Percentiles rank a stretch among this genome's conserved stretches.
These are phyloP conservation scores for Gracilaria gracilis DNA, from an alignment of 23 red algal genomes.

Conservation along the genomic window DNA sequence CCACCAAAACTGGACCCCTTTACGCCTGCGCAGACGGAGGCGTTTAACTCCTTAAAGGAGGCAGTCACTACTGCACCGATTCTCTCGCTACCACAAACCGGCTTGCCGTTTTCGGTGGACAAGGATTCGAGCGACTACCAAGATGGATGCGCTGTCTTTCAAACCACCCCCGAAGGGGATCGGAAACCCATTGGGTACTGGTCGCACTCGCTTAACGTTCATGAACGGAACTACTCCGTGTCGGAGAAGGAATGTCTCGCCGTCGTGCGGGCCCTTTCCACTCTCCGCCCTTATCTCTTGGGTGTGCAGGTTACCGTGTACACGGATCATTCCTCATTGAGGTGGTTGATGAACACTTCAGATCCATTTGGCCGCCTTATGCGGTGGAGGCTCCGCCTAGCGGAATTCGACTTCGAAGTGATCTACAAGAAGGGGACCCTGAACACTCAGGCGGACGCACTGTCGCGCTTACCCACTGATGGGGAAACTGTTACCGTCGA, in stretches of 20 bases:
- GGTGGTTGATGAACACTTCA: not conserved
- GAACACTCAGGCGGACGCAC: constrained; percentile 25
- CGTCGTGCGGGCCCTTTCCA: not conserved
- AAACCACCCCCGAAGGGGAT: not conserved
- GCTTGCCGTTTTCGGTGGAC: not conserved
- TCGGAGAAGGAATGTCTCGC: not conserved
- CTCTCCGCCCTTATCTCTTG: not conserved
- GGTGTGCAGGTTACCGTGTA: not conserved
- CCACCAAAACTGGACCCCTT: constrained; percentile 7
- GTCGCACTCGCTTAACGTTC: not conserved
- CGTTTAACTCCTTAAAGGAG: constrained; percentile 8
- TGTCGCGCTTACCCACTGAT: constrained; percentile 29
- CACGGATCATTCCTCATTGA: not conserved
- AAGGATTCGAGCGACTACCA: constrained; percentile 16
- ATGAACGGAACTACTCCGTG: not conserved
- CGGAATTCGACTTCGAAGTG: constrained; percentile 38
- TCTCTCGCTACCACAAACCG: not conserved
- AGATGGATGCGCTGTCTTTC: not conserved
- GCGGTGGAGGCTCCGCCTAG: constrained; percentile 5
- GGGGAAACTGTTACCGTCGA: not conserved
- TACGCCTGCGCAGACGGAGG: not conserved
- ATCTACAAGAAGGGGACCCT: not conserved
- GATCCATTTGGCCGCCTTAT: not conserved
- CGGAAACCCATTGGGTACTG: not conserved
- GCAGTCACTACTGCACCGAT: not conserved